A percentile compares a stretch with the other conserved stretches of the same genome.
phyloP scores from a whole-genome alignment of 495 filamentous ascomycete genomes.

The Glonium stellatum region DNA sequence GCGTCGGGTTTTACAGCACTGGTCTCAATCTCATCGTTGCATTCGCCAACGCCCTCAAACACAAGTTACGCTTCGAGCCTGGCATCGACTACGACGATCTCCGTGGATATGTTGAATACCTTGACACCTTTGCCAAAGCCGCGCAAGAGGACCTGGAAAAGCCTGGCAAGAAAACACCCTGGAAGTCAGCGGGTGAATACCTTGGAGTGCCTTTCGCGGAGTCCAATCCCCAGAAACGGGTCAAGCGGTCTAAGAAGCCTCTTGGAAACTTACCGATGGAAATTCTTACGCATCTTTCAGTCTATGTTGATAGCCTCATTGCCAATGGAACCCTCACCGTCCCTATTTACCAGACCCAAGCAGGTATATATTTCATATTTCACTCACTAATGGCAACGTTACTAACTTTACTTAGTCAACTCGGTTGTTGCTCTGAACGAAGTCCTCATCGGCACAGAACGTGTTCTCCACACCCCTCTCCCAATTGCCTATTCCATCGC shows the following conservation, averaged over 20 bases:
- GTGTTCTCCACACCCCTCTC: constrained; percentile 77
- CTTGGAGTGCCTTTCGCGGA: constrained; percentile 33
- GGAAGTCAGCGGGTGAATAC: constrained; percentile 26
- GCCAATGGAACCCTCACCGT: constrained; percentile 50
- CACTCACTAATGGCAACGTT: neutral
- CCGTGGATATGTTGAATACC: constrained; percentile 48
- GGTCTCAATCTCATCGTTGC: constrained; percentile 77
- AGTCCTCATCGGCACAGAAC: constrained; percentile 65
- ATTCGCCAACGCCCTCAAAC: constrained; percentile 73
- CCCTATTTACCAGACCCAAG: constrained; percentile 34
- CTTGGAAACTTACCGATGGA: constrained; percentile 35
- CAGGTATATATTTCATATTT: constrained; percentile 11
- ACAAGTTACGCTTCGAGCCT: constrained; percentile 80
- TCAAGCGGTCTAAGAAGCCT: constrained; percentile 33
- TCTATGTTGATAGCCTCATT: constrained; percentile 28
- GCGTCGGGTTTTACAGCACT: constrained; percentile 40
- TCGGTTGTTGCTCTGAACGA: constrained; percentile 59
- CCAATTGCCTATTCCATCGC: constrained; percentile 81
- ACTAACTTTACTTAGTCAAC: constrained; percentile 12
- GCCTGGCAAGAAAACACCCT: constrained; percentile 31
- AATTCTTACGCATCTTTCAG: constrained; percentile 31
- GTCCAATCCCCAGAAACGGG: constrained; percentile 29
- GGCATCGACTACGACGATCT: constrained; percentile 70
- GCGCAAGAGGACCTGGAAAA: constrained; percentile 52
- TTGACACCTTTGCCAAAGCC: constrained; percentile 63